Evolutionary conservation across 1,284 basidiomycete species (phyloP).

Genomic region (Macrocybe sp.): DNA sequence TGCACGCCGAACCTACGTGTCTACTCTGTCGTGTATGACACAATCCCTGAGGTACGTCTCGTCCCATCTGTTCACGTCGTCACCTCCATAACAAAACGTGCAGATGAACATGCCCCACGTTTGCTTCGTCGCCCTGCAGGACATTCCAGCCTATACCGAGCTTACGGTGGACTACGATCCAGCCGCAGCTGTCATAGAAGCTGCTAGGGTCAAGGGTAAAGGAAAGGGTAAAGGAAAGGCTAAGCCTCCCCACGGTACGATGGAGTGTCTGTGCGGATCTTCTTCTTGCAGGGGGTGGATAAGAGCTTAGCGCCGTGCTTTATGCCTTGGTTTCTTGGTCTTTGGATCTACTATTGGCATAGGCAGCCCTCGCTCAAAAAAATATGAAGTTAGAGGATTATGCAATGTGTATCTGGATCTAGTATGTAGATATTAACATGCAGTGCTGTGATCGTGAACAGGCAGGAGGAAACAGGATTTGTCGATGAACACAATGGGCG

Average conservation of each 20-base stretch:
- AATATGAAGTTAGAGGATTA: neutral
- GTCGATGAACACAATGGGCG: neutral
- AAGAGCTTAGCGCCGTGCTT: conserved; percentile 6
- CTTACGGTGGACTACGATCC: conserved; percentile 65
- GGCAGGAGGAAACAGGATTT: too few relatives aligned
- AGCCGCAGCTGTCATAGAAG: conserved; percentile 14
- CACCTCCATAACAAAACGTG: neutral
- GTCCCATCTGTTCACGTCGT: neutral
- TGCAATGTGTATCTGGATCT: neutral
- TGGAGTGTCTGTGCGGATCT: conserved; percentile 20
- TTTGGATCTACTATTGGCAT: neutral
- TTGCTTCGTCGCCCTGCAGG: conserved; percentile 44
- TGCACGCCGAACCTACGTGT: conserved; percentile 55
- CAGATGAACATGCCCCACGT: conserved; percentile 58
- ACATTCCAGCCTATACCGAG: conserved; percentile 48
- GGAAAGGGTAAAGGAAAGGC: conserved; percentile 20
- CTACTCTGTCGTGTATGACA: conserved; percentile 56
- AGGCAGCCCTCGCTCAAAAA: too few relatives aligned
- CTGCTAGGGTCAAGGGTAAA: conserved; percentile 4
- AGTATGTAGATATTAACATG: too few relatives aligned
- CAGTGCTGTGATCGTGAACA: too few relatives aligned
- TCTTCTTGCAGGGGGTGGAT: conserved; percentile 21
- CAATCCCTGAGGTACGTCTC: conserved; percentile 44
- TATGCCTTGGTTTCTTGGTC: neutral
- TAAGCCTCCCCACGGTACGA: conserved; percentile 18